Conservation (phyloP, 768 basidiomycete genomes). For the Hemileccinum impolitum region DNA sequence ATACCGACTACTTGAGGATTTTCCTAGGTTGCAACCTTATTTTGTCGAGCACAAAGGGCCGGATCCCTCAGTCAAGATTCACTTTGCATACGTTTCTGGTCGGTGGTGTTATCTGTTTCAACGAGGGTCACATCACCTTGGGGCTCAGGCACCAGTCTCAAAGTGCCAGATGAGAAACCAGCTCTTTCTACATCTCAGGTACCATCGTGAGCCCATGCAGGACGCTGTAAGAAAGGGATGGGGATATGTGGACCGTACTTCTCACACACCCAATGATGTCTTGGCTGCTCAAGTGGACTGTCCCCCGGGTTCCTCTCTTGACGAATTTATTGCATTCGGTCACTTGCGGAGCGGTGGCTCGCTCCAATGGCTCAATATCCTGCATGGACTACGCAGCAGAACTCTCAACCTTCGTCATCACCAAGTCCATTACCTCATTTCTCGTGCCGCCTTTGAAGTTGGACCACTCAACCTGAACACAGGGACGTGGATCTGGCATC, state of each 20-base stretch:
- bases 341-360: not conserved
- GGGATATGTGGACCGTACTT: no score
- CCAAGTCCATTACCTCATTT: not conserved
- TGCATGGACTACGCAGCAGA: not conserved
- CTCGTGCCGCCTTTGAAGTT: not conserved
- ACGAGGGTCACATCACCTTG: no score
- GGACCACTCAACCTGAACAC: not conserved
- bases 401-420: not conserved
- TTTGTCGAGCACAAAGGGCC: not conserved
- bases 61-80: not conserved
- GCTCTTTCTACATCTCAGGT: no score
- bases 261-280: not conserved
- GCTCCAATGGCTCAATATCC: not conserved
- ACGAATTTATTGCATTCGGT: not conserved
- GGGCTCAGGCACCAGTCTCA: no score
- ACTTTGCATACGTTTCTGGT: no score
- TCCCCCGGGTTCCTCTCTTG: not conserved
- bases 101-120: no score
- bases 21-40: conserved; percentile 25
- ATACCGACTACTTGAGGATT: not conserved
- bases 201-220: no score
- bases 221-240: no score
- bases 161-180: no score
- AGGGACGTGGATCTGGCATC: not conserved
- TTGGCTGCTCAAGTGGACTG: not conserved